Evolutionary conservation across 176 grass and related monocot genomes (phyloP), one percentile per base, ranked within the genome.

Genomic region (Neostapfia colusana): DNA sequence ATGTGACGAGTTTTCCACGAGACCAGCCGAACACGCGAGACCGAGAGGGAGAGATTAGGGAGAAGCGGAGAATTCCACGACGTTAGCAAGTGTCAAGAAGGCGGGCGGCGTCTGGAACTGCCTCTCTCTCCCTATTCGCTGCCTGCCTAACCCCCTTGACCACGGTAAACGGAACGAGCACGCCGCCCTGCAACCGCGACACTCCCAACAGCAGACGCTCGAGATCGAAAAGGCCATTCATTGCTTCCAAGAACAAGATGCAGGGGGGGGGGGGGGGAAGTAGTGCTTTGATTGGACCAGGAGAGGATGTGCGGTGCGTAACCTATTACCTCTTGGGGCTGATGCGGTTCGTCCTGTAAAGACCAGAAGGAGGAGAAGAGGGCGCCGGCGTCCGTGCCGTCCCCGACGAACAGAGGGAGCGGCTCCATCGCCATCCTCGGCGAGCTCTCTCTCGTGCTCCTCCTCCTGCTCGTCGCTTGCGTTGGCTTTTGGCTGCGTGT

Each of bases 351-450:
- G 2, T 85, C 85, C 6, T 63, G 84, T 72, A 89, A 81, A 62
- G 84, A 1, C 91, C 87, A 90, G 82, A 90, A 39, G 56, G 81
- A 65, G 70, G 86, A 80, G 62, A 74, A 82, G 51, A 83, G 77
- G 9, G 80, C 2, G 31, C 2, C 9, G 31, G 65, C 60, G 75
- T 94, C 91, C 54, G 90, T 57, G 70, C 53, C 79, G 73, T 93
- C 91, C 14, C 77, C 84, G 16, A 80, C 53, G 61, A 85, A 79
- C 20, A 80, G 82, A 44, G 87, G 87, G 20, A 93, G 53, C 2
- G 86, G 84, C 18, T 93, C 91, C 85, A 93, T 83, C 69, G 87
- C 85, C 85, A 91, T 88, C 54, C 68, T 60, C 35, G 15, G 31
- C 2, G 31, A 31, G 31, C 31, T 31, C 31, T 31, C 31, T 31